Evolutionary conservation across 495 filamentous ascomycete genomes (phyloP), one percentile per base, ranked within the genome.

Genomic region (Neurospora tetrasperma): DNA sequence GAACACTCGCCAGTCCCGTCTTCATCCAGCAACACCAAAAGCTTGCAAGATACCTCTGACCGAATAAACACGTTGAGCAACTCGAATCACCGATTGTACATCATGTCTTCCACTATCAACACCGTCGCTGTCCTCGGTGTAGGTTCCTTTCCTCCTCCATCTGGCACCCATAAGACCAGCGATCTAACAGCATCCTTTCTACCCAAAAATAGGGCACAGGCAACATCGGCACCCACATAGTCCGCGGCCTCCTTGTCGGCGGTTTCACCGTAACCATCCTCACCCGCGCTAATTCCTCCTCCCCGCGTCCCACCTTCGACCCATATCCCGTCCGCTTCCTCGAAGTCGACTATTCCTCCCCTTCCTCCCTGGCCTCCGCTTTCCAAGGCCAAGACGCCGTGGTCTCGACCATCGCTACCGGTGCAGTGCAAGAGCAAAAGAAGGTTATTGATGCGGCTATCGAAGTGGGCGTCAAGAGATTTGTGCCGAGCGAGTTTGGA

Each of bases 401-500:
- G 2, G 83, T 92, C 42, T 89, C 86, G 31, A 74, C 85, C 5
- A 75, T 91, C 5, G 81, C 79, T 18, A 74, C 78, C 5, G 66
- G 74, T 0, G 81, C 77, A 0, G 43, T 88, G 23, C 73, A 74
- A 1, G 75, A 74, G 0, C 88, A 91, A 72, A 78, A 78, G 9
- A 71, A 76, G 0, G 81, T 90, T 35, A 84, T 92, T 14, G 89
- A 92, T 70, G 91, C 90, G 3, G 85, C 89, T 0, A 77, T 88
- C 20, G 83, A 83, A 0, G 89, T 88, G 1, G 85, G 86, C 16
- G 88, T 92, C 4, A 82, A 85, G 77, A 85, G 90, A 39, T 90
- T 90, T 74, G 82, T 92, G 59, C 90, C 90, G 0, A 88, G 86
- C 12, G 89, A 91, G 74, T 93, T 88, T 73, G 91, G 90, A 2